Evolutionary conservation across 2,329 filamentous ascomycete genomes (phyloP).

Genomic region (Sporothrix luriei): DNA sequence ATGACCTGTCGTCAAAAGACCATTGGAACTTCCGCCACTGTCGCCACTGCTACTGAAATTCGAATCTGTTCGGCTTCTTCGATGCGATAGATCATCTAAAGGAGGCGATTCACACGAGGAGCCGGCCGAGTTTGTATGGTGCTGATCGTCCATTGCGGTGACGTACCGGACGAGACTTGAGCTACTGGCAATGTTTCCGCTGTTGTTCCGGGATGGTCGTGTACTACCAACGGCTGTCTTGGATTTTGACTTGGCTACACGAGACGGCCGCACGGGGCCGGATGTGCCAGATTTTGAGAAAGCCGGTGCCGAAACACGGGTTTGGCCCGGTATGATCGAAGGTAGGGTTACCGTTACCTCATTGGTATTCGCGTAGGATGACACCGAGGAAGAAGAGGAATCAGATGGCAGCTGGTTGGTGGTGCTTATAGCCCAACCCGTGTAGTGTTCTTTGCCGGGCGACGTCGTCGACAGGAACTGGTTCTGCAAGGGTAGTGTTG

Average conservation of each 20-base stretch:
- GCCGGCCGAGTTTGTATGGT: slow-evolving; percentile 28
- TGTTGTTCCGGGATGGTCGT: background rate
- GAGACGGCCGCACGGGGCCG: background rate
- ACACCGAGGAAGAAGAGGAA: background rate
- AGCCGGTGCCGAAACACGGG: background rate
- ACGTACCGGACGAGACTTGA: background rate
- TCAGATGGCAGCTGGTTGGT: background rate
- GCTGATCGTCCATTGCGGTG: slow-evolving; percentile 4
- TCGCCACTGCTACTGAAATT: background rate
- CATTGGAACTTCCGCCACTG: background rate
- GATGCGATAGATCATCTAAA: background rate
- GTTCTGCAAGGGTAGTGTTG: background rate
- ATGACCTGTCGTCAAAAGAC: slow-evolving; percentile 30
- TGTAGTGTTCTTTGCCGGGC: background rate
- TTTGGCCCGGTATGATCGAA: background rate
- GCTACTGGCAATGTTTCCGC: background rate
- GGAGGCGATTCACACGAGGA: slow-evolving; percentile 22
- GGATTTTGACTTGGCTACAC: background rate
- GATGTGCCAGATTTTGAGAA: background rate
- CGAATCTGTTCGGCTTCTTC: background rate
- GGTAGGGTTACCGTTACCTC: background rate
- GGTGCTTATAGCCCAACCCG: background rate
- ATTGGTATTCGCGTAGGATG: background rate
- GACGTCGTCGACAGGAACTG: slow-evolving; percentile 15
- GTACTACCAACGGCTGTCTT: background rate